Base-by-base conservation (phyloP, 345 rosid species). In the Boechera stricta region DNA sequence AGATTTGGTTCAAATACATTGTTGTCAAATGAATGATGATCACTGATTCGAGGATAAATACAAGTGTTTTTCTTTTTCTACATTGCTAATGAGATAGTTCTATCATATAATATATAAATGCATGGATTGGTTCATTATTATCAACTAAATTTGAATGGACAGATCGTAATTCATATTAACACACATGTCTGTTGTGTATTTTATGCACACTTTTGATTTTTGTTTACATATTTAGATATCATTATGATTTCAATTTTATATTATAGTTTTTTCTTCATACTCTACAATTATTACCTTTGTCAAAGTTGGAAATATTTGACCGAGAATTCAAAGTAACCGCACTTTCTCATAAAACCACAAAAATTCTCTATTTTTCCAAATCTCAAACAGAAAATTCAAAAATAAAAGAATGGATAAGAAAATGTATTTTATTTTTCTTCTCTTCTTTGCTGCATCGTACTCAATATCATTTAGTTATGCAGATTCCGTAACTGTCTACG, bases 381-480 rank as follows among this genome's bases (percentile, higher is more conserved):
- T 70, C 24, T 21, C 24, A 21, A 39, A 9, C 67, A 26, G 7
- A 64, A 56, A 65, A 38, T 49, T 18, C 45, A 58, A 67, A 75
- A 39, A 8, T 45, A 42, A 7, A 13, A 47, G 15, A 16, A 77
- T 45, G 65, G 28, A 77, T 1, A 9, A 38, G 10, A 49, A 64
- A 72, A 56, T 11, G 13, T 57, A 10, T 49, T 7, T 72, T 7
- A 39, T 72, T 12, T 31, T 66, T 15, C 29, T 78, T 49, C 26
- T 72, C 57, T 64, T 49, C 57, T 61, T 73, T 8, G 54, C 48
- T 16, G 54, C 79, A 52, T 60, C 45, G 8, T 59, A 54, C 39
- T 42, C 75, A 13, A 45, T 45, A 32, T 69, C 78, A 18, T 54
- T 38, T 3, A 18, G 13, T 39, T 42, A 39, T 26, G 54, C 70